Evolutionary conservation across 495 filamentous ascomycete genomes (phyloP).

Genomic region (Podospora fimiseda): DNA sequence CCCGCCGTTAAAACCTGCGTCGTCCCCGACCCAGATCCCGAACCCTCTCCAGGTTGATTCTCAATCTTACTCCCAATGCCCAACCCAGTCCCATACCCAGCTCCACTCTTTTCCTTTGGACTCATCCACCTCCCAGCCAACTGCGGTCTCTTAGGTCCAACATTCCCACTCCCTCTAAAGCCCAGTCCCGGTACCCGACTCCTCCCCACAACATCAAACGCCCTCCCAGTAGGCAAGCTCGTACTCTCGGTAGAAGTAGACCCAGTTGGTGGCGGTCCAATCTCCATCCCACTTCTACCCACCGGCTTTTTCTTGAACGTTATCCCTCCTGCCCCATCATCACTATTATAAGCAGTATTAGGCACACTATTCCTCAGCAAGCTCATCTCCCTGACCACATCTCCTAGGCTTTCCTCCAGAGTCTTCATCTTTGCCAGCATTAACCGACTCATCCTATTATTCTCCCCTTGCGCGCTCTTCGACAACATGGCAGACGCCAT

Average conservation of each 20-base stretch:
- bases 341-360: constrained; percentile 34
- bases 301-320: constrained; percentile 4
- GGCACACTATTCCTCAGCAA: constrained; percentile 44
- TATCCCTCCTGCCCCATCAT: constrained; percentile 26
- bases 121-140: neutral
- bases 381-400: constrained; percentile 79
- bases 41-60: neutral
- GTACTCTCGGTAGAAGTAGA: neutral
- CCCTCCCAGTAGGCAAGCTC: neutral
- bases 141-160: neutral
- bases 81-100: neutral
- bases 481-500: constrained; percentile 51
- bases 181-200: no score
- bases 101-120: neutral
- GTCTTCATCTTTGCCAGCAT: constrained; percentile 89
- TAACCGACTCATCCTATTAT: constrained; percentile 65
- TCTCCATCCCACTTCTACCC: neutral
- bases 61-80: neutral
- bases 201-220: neutral
- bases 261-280: neutral
- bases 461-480: constrained; percentile 43
- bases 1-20: no score
- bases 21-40: constrained; percentile 1
- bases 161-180: neutral
- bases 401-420: constrained; percentile 77